Percentiles rank a stretch among this genome's conserved stretches.
Conservation (phyloP, 495 filamentous ascomycete genomes). For the Aspergillus nanangensis region DNA sequence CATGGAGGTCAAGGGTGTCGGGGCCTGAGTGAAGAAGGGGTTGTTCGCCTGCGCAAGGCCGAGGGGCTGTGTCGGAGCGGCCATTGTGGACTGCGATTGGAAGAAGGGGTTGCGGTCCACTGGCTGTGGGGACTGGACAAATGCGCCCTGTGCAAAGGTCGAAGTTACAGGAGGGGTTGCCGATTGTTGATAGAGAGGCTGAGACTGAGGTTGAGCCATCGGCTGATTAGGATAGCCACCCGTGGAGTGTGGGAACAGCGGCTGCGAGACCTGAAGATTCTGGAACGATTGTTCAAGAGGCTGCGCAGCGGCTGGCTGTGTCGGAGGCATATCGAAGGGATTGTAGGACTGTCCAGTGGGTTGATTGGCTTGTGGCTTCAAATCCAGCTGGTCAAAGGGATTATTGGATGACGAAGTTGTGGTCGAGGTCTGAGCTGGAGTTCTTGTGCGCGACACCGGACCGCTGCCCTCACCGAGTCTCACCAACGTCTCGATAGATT, state of each 20-base stretch:
- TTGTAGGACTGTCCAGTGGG: constrained; percentile 44
- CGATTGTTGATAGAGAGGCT: constrained; percentile 48
- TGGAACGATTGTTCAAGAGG: constrained; percentile 67
- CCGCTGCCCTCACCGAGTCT: constrained; percentile 66
- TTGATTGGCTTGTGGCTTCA: constrained; percentile 25
- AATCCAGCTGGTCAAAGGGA: constrained; percentile 46
- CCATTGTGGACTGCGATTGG: constrained; percentile 36
- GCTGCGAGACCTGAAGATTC: constrained; percentile 63
- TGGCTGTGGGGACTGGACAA: constrained; percentile 37
- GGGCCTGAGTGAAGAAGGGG: constrained; percentile 48
- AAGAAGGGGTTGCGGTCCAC: constrained; percentile 66
- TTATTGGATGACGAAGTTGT: constrained; percentile 36
- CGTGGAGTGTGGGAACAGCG: constrained; percentile 79
- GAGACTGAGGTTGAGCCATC: constrained; percentile 45
- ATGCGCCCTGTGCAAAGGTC: constrained; percentile 46
- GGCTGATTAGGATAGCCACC: constrained; percentile 65
- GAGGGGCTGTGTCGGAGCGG: constrained; percentile 26
- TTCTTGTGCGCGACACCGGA: constrained; percentile 34
- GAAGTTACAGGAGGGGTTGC: constrained; percentile 59
- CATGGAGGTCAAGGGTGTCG: constrained; percentile 18
- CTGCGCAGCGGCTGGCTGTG: constrained; percentile 46
- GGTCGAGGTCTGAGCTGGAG: constrained; percentile 26
- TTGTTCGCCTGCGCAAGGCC: constrained; percentile 40
- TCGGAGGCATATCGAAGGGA: constrained; percentile 58
- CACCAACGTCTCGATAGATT: constrained; percentile 75